phyloP scores from a whole-genome alignment of 306 rosid genomes.

The Citrullus colocynthis region DNA sequence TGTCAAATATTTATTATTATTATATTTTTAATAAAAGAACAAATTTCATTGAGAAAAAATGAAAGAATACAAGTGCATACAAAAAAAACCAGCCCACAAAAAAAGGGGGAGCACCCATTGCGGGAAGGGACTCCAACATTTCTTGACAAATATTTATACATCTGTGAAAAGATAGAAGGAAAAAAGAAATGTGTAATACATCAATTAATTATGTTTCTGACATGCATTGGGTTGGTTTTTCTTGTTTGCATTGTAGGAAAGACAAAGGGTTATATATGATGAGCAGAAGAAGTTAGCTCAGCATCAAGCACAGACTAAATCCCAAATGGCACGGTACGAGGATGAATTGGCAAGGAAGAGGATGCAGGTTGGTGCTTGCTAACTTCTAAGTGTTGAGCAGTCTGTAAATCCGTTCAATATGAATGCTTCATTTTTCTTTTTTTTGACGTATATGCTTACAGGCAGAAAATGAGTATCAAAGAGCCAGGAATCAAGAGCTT shows the following conservation, averaged over 20 bases:
- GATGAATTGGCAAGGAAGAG: conserved; percentile 88
- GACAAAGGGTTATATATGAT: conserved; percentile 78
- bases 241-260: conserved; percentile 47
- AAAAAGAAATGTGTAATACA: not conserved
- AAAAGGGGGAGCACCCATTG: too few species aligned
- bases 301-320: conserved; percentile 86
- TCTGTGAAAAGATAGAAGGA: not conserved
- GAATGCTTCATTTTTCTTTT: not conserved
- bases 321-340: conserved; percentile 83
- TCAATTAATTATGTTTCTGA: not conserved
- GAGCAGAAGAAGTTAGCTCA: conserved; percentile 90
- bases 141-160: not conserved
- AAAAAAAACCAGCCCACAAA: too few species aligned
- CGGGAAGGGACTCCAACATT: not conserved
- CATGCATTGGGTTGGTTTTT: not conserved
- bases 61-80: too few species aligned
- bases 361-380: conserved; percentile 54
- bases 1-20: not conserved
- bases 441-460: conserved; percentile 14
- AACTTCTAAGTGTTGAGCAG: not conserved
- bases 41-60: too few species aligned
- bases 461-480: conserved; percentile 80
- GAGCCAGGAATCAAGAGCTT: conserved; percentile 87
- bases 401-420: not conserved
- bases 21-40: too few species aligned